A percentile compares a stretch with the other conserved stretches of the same genome.
Conservation (phyloP, 345 rosid genomes). For the Linum usitatissimum region DNA sequence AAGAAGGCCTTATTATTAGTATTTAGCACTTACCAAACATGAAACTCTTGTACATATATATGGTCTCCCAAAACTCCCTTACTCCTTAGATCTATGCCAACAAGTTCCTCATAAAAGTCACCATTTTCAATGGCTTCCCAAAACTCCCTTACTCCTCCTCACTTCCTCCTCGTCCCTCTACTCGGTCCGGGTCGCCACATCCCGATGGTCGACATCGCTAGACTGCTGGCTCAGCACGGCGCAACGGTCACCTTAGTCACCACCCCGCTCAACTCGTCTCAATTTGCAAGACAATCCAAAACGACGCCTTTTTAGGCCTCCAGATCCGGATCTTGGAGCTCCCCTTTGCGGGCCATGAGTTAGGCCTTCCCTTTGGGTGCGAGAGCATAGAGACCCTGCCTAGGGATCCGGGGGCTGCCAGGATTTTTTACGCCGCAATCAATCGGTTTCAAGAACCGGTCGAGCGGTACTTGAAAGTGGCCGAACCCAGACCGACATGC, state of each 20-base stretch:
- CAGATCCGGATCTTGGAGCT: constrained; percentile 5
- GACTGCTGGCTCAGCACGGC: constrained; percentile 1
- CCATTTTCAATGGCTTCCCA: not conserved
- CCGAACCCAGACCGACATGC: constrained; percentile 20
- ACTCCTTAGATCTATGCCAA: too few species aligned
- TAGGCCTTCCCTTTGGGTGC: constrained; percentile 12
- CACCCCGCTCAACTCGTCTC: constrained; percentile 19
- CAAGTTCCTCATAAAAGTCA: too few species aligned
- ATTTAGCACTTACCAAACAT: too few species aligned
- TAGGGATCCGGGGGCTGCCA: too few species aligned
- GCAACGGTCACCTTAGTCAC: constrained; percentile 20
- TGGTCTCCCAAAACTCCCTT: too few species aligned
- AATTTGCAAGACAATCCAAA: constrained; percentile 10
- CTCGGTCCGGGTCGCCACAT: not conserved
- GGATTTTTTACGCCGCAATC: too few species aligned
- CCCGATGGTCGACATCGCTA: not conserved
- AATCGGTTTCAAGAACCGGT: not conserved
- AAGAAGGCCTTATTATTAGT: too few species aligned
- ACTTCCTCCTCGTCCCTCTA: not conserved
- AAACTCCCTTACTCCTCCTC: too few species aligned
- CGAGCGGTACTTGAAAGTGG: constrained; percentile 7
- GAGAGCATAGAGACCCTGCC: constrained; percentile 15
- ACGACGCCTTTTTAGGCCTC: constrained; percentile 10
- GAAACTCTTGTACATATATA: too few species aligned
- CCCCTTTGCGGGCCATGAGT: constrained; percentile 8